These are phyloP conservation scores for Spizellomyces sp. DNA, from an alignment of 192 early-diverging fungal species.

Conservation along the genomic window DNA sequence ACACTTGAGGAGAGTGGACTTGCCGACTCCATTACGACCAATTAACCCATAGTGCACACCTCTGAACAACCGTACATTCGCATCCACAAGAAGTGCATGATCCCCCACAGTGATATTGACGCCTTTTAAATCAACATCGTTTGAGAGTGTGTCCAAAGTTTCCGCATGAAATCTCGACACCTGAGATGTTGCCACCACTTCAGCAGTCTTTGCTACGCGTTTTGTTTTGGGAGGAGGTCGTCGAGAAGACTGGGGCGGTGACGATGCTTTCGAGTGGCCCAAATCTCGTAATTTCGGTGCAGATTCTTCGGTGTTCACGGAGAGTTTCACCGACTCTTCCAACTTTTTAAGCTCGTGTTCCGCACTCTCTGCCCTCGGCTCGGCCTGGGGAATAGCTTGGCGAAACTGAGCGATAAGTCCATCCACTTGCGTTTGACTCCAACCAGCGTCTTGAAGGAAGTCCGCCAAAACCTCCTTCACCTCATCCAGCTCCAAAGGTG, in stretches of 20 bases:
- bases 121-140: constrained; percentile 65
- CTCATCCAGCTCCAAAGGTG: constrained; percentile 28
- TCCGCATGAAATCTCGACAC: constrained; percentile 85
- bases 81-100: constrained; percentile 66
- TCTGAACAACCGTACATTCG: constrained; percentile 73
- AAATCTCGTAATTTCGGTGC: not conserved
- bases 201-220: not conserved
- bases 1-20: constrained; percentile 64
- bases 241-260: not conserved
- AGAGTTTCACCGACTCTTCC: not conserved
- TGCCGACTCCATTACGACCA: constrained; percentile 79
- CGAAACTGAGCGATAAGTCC: constrained; percentile 41
- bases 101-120: constrained; percentile 79
- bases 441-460: constrained; percentile 65
- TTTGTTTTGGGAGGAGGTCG: not conserved
- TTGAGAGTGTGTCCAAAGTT: constrained; percentile 75
- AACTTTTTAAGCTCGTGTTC: constrained; percentile 1
- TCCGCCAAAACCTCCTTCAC: constrained; percentile 66
- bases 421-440: constrained; percentile 52
- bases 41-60: constrained; percentile 79
- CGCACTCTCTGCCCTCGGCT: not conserved
- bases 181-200: constrained; percentile 44
- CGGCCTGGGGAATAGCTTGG: not conserved
- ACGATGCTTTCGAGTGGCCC: not conserved
- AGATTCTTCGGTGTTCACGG: not conserved